Evolutionary conservation across 2,329 filamentous ascomycete genomes (phyloP).

Genomic region (Talaromyces sp.): DNA sequence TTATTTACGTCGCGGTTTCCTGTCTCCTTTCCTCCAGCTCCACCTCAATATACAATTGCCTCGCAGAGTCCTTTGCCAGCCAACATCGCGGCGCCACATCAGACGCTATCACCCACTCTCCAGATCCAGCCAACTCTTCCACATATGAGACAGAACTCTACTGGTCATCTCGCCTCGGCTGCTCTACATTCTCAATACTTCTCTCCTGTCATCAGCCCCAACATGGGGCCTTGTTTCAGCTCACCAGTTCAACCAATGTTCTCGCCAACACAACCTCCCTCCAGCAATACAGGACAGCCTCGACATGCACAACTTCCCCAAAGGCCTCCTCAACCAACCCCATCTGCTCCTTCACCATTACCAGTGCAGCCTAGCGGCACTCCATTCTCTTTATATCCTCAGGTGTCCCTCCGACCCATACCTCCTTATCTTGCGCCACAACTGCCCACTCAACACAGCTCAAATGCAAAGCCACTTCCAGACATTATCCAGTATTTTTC

Average conservation of each 20-base stretch:
- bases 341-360: neutral
- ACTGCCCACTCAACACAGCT: neutral
- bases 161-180: neutral
- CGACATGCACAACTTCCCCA: neutral
- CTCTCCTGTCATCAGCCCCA: neutral
- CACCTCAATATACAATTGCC: neutral
- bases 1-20: neutral
- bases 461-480: neutral
- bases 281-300: neutral
- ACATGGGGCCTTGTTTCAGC: neutral
- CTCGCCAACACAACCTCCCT: neutral
- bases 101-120: neutral
- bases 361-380: neutral
- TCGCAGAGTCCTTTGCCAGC: neutral
- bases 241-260: neutral
- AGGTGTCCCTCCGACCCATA: neutral
- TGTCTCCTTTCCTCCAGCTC: neutral
- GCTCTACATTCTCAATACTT: neutral
- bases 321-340: neutral
- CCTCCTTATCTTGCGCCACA: neutral
- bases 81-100: neutral
- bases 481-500: slow-evolving; percentile 37
- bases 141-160: neutral
- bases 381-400: neutral
- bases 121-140: neutral